phyloP scores from a whole-genome alignment of 371 early-diverging fungal species.

The Mucor plumbeus region DNA sequence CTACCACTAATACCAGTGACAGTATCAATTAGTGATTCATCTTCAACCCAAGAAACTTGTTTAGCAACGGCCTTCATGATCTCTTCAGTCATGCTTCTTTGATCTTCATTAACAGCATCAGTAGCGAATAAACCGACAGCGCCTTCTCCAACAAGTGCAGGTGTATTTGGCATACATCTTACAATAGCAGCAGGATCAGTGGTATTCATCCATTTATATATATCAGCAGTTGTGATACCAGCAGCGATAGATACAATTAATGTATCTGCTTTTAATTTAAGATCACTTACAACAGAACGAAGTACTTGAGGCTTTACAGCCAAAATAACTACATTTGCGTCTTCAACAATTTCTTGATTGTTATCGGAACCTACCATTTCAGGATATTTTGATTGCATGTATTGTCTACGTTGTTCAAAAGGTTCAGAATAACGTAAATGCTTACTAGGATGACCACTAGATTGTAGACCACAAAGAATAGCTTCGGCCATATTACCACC shows the following conservation, averaged over 20 bases:
- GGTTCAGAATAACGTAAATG: slow-evolving; percentile 86
- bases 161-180: slow-evolving; percentile 95
- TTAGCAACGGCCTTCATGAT: slow-evolving; percentile 78
- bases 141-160: slow-evolving; percentile 86
- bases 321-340: slow-evolving; percentile 80
- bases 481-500: slow-evolving; percentile 96
- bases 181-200: slow-evolving; percentile 64
- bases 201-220: slow-evolving; percentile 72
- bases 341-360: slow-evolving; percentile 49
- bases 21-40: slow-evolving; percentile 81
- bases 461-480: slow-evolving; percentile 84
- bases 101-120: slow-evolving; percentile 57
- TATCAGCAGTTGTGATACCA: slow-evolving; percentile 80
- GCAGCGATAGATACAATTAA: slow-evolving; percentile 90
- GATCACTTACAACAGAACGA: slow-evolving; percentile 66
- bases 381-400: slow-evolving; percentile 69
- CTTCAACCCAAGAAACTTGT: slow-evolving; percentile 79
- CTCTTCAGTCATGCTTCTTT: slow-evolving; percentile 66
- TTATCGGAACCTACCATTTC: slow-evolving; percentile 50
- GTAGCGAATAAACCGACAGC: slow-evolving; percentile 86
- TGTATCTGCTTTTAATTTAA: slow-evolving; percentile 27
- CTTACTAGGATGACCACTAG: slow-evolving; percentile 71
- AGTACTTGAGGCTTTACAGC: slow-evolving; percentile 93
- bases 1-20: slow-evolving; percentile 89
- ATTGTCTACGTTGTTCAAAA: slow-evolving; percentile 63